Percentiles rank a stretch among this genome's conserved stretches.
These are phyloP conservation scores for Lindgomyces ingoldianus DNA, from an alignment of 495 filamentous ascomycete genomes.

Conservation along the genomic window DNA sequence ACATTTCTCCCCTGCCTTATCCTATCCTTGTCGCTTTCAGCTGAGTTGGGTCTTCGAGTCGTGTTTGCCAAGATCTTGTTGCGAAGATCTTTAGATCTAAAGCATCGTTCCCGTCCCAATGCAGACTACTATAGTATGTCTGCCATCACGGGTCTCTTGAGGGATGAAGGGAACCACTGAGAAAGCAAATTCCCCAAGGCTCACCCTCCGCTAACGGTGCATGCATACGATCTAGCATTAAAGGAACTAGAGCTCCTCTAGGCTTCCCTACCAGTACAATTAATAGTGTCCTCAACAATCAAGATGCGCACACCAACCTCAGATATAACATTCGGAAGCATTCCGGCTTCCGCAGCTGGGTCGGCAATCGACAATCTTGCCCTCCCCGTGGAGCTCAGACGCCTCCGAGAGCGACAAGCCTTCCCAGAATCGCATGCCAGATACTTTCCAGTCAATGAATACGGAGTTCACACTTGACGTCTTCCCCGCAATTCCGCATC, in stretches of 20 bases:
- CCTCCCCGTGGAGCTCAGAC: too few species aligned
- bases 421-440: too few species aligned
- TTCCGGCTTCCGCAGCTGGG: background rate
- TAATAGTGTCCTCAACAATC: too few species aligned
- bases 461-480: too few species aligned
- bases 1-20: too few species aligned
- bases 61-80: background rate
- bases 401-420: too few species aligned
- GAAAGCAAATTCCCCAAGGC: background rate
- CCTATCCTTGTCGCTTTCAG: background rate
- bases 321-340: background rate
- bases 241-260: background rate
- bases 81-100: background rate
- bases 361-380: background rate
- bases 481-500: too few species aligned
- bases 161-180: background rate
- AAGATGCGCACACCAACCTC: too few species aligned
- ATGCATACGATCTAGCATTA: background rate
- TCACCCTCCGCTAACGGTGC: background rate
- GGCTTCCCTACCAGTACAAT: too few species aligned
- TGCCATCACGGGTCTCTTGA: background rate
- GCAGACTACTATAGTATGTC: slow-evolving; percentile 5
- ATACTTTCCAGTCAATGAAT: too few species aligned
- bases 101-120: background rate
- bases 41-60: background rate